Percentiles rank a stretch among this genome's conserved stretches.
phyloP scores from a whole-genome alignment of 1,284 basidiomycete species.

The Papiliotrema fonsecae region DNA sequence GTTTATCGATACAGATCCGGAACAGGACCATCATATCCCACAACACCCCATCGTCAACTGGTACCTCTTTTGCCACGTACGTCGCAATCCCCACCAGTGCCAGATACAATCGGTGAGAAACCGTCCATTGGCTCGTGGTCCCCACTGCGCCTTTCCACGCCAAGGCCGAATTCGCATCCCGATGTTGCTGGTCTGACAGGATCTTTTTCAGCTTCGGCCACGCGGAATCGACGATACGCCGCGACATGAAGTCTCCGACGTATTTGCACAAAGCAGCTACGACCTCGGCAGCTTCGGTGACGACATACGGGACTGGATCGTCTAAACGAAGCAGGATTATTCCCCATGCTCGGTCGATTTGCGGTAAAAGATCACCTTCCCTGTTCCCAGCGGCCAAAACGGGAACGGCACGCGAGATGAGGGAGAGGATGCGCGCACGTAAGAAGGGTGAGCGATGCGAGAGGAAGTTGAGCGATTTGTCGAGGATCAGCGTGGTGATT shows the following conservation, averaged over 20 bases:
- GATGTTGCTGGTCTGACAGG: conserved; percentile 57
- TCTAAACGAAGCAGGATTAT: conserved; percentile 74
- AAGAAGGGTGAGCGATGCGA: conserved; percentile 79
- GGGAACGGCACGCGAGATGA: conserved; percentile 67
- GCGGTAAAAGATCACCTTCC: conserved; percentile 68
- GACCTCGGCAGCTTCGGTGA: conserved; percentile 64
- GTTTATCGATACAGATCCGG: conserved; percentile 64
- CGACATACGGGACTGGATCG: conserved; percentile 69
- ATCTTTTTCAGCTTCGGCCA: conserved; percentile 74
- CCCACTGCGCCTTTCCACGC: conserved; percentile 51
- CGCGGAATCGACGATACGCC: conserved; percentile 76
- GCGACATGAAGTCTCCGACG: conserved; percentile 75
- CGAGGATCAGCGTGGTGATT: conserved; percentile 74
- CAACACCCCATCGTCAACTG: conserved; percentile 60
- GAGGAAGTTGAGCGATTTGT: conserved; percentile 79
- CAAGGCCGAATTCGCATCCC: conserved; percentile 62
- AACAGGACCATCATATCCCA: conserved; percentile 75
- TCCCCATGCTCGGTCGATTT: conserved; percentile 82
- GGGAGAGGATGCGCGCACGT: conserved; percentile 68
- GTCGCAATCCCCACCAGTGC: conserved; percentile 68
- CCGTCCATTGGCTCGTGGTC: conserved; percentile 42
- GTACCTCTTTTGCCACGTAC: conserved; percentile 59
- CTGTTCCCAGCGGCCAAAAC: conserved; percentile 56
- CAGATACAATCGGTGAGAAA: conserved; percentile 68
- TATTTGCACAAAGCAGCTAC: conserved; percentile 63